phyloP scores from a whole-genome alignment of 352 stramenopile genomes.

The Phytopythium chamaehyphon region DNA sequence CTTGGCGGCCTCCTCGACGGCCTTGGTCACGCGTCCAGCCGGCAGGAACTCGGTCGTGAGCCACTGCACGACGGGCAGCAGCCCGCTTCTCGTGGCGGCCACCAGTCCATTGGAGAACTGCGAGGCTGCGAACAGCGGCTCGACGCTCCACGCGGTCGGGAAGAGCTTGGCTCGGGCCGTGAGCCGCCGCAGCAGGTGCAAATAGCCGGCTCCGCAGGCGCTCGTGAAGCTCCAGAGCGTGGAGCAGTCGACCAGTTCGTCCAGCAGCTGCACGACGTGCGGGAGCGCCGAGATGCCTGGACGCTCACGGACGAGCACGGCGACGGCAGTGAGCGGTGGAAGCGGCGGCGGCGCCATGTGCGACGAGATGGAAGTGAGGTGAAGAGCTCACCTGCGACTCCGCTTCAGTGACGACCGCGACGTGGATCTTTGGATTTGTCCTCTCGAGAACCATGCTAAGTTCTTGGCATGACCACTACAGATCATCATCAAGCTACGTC shows the following conservation, averaged over 20 bases:
- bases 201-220: slow-evolving; percentile 8
- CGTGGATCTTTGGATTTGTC: slow-evolving; percentile 1
- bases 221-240: slow-evolving; percentile 12
- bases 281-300: slow-evolving; percentile 21
- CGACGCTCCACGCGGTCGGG: not conserved
- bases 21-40: slow-evolving; percentile 19
- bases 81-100: slow-evolving; percentile 10
- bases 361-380: not conserved
- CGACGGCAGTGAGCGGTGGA: slow-evolving; percentile 13
- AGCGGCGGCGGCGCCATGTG: not conserved
- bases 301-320: slow-evolving; percentile 12
- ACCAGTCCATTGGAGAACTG: slow-evolving; percentile 8
- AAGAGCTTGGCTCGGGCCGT: slow-evolving; percentile 2
- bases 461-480: too few relatives aligned
- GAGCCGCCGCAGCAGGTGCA: slow-evolving; percentile 20
- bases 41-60: slow-evolving; percentile 16
- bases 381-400: not conserved
- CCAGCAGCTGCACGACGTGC: slow-evolving; percentile 24
- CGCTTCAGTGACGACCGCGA: slow-evolving; percentile 1
- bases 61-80: slow-evolving; percentile 20
- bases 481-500: too few relatives aligned
- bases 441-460: too few relatives aligned
- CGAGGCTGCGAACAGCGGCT: slow-evolving; percentile 3
- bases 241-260: slow-evolving; percentile 24
- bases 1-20: slow-evolving; percentile 24